Conservation (phyloP, 2,329 filamentous ascomycete genomes). For the Acrodontium crateriforme region DNA sequence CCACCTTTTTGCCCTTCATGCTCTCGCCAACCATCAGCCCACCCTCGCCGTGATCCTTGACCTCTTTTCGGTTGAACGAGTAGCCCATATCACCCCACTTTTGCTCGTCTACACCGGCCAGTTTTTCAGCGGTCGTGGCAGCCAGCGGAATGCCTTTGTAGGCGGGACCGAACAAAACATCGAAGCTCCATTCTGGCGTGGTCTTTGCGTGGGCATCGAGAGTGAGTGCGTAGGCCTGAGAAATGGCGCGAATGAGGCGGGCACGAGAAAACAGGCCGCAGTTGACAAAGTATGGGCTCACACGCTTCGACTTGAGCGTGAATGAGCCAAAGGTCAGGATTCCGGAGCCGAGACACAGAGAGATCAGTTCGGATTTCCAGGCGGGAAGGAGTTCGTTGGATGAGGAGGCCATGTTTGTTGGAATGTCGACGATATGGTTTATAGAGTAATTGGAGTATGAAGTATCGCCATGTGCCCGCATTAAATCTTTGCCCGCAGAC, state of each 20-base stretch:
- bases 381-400: too few relatives aligned
- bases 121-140: constrained; percentile 59
- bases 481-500: too few relatives aligned
- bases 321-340: constrained; percentile 73
- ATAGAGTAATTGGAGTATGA: too few relatives aligned
- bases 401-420: too few relatives aligned
- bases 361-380: constrained; percentile 62
- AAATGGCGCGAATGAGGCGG: constrained; percentile 61
- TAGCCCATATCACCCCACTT: constrained; percentile 62
- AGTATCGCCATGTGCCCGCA: too few relatives aligned
- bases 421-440: too few relatives aligned
- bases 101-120: constrained; percentile 52
- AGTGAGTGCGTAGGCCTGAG: constrained; percentile 62
- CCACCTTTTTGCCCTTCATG: constrained; percentile 68
- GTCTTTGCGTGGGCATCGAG: constrained; percentile 32
- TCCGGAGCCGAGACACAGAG: constrained; percentile 51
- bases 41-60: constrained; percentile 90
- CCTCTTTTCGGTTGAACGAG: constrained; percentile 90
- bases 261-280: constrained; percentile 80
- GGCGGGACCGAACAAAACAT: constrained; percentile 83
- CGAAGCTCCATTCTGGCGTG: constrained; percentile 44
- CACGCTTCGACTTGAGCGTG: constrained; percentile 82
- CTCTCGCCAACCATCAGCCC: constrained; percentile 82
- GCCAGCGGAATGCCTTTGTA: constrained; percentile 97
- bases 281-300: constrained; percentile 96